Base-by-base conservation (phyloP, 2,329 filamentous ascomycete genomes). In the Camillea tinctor region DNA sequence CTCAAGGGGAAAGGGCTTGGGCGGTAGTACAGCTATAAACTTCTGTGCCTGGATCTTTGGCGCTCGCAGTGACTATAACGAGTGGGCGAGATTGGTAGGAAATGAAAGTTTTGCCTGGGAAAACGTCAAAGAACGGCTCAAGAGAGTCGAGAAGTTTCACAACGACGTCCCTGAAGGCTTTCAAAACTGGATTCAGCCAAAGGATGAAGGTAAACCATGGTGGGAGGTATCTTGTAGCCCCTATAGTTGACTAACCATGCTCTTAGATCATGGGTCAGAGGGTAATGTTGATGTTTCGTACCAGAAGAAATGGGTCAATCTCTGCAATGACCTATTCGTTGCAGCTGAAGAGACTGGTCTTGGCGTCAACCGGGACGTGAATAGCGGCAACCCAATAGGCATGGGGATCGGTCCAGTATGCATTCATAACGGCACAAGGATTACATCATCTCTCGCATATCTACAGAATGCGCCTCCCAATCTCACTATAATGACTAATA, bases 31-130 rank as follows among this genome's bases (percentile, higher is more conserved):
- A 30, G 74, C 76, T 17, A 76, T 80, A 63, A 80, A 80, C 58
- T 80, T 79, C 52, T 73, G 73, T 15, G 74, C 75, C 13, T 84
- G 76, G 68, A 75, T 75, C 3, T 64, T 79, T 49, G 84, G 84
- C 1, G 75, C 80, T 6, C 72, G 74, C 2, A 81, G 81, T 23
- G 84, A 86, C 63, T 85, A 81, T 60, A 74, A 86, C 50, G 73
- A 80, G 49, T 66, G 61, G 62, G 81, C 80, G 1, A 49, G 84
- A 82, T 59, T 78, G 1, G 79, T 84, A 0, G 81, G 71, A 0
- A 83, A 86, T 63, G 75, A 81, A 3, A 69, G 68, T 1, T 86
- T 80, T 72, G 68, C 65, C 2, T 86, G 82, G 83, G 69, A 52
- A 11, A 51, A 60, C 8, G 61, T 55, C 13, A 52, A 53, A 44